Evolutionary conservation across 768 basidiomycete genomes (phyloP).

Genomic region (Tylopilus plumbeoviolaceoides): DNA sequence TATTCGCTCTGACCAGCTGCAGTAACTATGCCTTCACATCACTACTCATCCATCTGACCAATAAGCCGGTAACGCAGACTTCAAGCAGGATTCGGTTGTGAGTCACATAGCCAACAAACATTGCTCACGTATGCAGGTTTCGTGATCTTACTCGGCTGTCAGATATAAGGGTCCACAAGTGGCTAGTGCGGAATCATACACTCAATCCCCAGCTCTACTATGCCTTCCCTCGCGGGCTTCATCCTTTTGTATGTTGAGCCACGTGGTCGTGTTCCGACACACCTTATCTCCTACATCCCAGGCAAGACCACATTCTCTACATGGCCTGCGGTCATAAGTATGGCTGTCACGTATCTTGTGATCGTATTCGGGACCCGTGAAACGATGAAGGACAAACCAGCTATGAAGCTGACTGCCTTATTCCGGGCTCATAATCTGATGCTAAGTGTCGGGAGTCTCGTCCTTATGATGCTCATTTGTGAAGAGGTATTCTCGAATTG

Average conservation of each 20-base stretch:
- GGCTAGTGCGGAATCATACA: neutral
- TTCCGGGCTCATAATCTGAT: slow-evolving; percentile 89
- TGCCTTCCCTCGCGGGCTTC: slow-evolving; percentile 70
- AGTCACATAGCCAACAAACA: no score
- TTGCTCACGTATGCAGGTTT: no score
- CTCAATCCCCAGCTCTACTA: slow-evolving; percentile 27
- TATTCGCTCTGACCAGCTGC: no score
- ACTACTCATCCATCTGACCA: no score
- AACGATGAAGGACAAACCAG: slow-evolving; percentile 71
- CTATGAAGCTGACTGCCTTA: slow-evolving; percentile 67
- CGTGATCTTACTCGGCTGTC: neutral
- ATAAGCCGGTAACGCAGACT: no score
- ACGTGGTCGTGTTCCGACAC: slow-evolving; percentile 47
- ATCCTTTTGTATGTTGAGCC: slow-evolving; percentile 44
- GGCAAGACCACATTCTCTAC: slow-evolving; percentile 83
- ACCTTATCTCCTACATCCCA: slow-evolving; percentile 61
- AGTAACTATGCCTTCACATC: no score
- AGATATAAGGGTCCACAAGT: slow-evolving; percentile 5
- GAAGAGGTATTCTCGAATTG: slow-evolving; percentile 85
- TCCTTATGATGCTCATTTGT: slow-evolving; percentile 76
- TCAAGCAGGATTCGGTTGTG: no score
- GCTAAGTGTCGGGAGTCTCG: slow-evolving; percentile 71
- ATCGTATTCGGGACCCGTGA: slow-evolving; percentile 80
- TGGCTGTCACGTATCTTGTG: slow-evolving; percentile 75
- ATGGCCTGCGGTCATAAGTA: slow-evolving; percentile 55